These are phyloP conservation scores for Kwoniella heveanensis DNA, from an alignment of 768 basidiomycete species.

Conservation along the genomic window DNA sequence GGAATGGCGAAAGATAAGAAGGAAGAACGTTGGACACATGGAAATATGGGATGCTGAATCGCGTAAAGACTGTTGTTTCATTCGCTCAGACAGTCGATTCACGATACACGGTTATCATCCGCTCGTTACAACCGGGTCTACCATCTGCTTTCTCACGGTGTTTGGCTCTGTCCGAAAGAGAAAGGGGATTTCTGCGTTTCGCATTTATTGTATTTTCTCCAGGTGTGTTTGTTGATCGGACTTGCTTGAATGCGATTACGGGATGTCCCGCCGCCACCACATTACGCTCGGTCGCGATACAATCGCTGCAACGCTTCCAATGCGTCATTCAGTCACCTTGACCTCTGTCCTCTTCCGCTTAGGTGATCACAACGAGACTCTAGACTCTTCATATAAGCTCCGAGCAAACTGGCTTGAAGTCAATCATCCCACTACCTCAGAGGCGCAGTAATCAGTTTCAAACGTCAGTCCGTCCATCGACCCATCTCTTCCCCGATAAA, in stretches of 20 bases:
- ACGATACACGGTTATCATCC: conserved; percentile 1
- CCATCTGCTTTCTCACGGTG: not conserved
- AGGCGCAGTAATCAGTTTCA: no score
- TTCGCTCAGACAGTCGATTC: not conserved
- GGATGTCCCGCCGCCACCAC: not conserved
- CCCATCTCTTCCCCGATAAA: not conserved
- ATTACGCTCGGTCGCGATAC: not conserved
- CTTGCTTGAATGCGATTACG: not conserved
- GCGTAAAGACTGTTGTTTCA: not conserved
- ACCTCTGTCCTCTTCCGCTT: no score
- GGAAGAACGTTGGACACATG: not conserved
- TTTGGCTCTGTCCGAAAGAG: no score
- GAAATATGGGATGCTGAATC: not conserved
- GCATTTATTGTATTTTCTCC: not conserved
- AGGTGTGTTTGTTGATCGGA: not conserved
- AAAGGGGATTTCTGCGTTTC: not conserved
- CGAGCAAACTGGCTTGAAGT: no score
- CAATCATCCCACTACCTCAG: no score
- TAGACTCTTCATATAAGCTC: no score
- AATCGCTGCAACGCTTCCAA: not conserved
- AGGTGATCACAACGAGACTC: no score
- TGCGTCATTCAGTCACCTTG: conserved; percentile 1
- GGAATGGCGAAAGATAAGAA: no score
- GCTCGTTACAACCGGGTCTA: not conserved
- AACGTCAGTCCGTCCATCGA: no score